Base-by-base conservation (phyloP, 805 yeast species). In the Pichia nanzhaoensis region DNA sequence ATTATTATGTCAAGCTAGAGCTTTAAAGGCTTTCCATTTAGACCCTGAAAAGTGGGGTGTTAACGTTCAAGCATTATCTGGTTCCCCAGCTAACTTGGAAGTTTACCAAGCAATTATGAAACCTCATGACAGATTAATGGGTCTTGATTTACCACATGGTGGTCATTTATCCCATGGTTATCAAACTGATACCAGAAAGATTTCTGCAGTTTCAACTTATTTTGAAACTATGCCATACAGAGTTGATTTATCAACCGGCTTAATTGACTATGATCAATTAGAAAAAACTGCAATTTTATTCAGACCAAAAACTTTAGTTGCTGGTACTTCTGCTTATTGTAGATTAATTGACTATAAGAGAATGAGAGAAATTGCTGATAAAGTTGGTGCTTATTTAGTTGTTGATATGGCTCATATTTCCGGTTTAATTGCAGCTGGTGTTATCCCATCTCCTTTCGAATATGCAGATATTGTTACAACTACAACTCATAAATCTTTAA, bases 161-260 rank as follows among this genome's bases (percentile, higher is more conserved):
- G 99, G 99, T 59, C 99, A 93, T 68, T 77, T 93, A 67, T 88
- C 96, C 45, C 99, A 93, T 69, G 99, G 99, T 57, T 93, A 93
- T 73, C 98, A 93, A 68, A 91, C 98, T 47, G 89, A 83, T 59
- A 72, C 88, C 56, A 79, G 91, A 68, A 90, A 90, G 74, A 93
- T 93, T 64, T 87, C 96, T 52, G 95, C 89, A 50, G 91, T 93
- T 47, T 89, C 98, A 41, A 91, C 93, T 54, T 93, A 93, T 68
- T 93, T 93, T 67, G 95, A 90, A 74, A 91, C 98, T 51, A 89
- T 93, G 95, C 99, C 99, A 42, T 93, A 93, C 77, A 82, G 97
- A 69, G 90, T 93, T 49, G 77, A 93, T 62, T 83, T 82, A 62
- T 80, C 77, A 58, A 93, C 99, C 51, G 99, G 98, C 48, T 69